Evolutionary conservation across 2,329 filamentous ascomycete genomes (phyloP).

Genomic region (Penicillium griseofulvum): DNA sequence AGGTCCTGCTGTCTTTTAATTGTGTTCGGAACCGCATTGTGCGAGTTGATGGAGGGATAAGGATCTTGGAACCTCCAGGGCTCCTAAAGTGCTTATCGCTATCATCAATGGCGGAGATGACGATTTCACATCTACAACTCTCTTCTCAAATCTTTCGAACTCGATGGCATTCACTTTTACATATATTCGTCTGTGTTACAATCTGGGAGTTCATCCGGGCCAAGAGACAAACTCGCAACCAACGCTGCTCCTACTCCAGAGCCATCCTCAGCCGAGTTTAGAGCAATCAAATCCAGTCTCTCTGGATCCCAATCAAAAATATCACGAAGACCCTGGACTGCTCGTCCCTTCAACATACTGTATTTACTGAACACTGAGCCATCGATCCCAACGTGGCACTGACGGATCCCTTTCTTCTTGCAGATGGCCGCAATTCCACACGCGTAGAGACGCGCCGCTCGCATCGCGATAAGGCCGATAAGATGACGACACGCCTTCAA

Average conservation of each 20-base stretch:
- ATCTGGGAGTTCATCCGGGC: background rate
- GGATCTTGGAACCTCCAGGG: background rate
- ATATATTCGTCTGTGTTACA: background rate
- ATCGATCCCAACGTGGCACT: constrained; percentile 89
- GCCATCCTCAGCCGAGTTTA: constrained; percentile 83
- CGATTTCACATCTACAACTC: background rate
- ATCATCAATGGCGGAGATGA: background rate
- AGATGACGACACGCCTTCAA: constrained; percentile 82
- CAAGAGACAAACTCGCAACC: constrained; percentile 64
- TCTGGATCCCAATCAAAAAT: constrained; percentile 84
- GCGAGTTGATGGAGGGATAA: constrained; percentile 6
- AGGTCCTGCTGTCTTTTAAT: constrained; percentile 28
- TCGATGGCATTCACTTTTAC: background rate
- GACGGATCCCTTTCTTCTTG: constrained; percentile 82
- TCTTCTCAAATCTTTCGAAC: background rate
- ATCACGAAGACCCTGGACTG: constrained; percentile 54
- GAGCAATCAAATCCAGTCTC: constrained; percentile 75
- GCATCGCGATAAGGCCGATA: constrained; percentile 89
- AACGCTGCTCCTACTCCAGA: constrained; percentile 86
- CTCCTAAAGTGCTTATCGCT: constrained; percentile 8
- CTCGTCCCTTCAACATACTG: constrained; percentile 36
- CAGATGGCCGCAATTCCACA: constrained; percentile 95
- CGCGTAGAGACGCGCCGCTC: constrained; percentile 83
- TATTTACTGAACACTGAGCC: constrained; percentile 87
- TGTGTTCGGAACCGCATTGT: constrained; percentile 37